A percentile compares a stretch with the other conserved stretches of the same genome.
These are phyloP conservation scores for Verticillium tricorpus DNA, from an alignment of 2,329 filamentous ascomycete genomes.

Conservation along the genomic window DNA sequence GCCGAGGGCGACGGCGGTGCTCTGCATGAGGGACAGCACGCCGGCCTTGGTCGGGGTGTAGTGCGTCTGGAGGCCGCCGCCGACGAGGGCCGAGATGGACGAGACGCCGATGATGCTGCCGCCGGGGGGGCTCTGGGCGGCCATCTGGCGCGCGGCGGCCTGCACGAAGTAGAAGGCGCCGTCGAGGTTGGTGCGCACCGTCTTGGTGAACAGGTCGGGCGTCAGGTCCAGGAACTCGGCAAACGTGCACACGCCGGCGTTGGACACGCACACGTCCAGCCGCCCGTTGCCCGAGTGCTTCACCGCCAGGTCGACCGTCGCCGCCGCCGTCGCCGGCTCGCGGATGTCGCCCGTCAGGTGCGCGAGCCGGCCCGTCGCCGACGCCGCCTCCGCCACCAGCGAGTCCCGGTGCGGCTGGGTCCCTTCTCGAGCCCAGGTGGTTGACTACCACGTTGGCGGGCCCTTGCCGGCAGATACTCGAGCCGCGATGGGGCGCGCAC, in stretches of 20 bases:
- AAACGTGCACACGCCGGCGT: constrained; percentile 86
- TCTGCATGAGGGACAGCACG: constrained; percentile 77
- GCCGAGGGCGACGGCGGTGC: constrained; percentile 72
- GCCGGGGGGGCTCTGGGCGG: constrained; percentile 57
- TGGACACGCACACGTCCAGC: constrained; percentile 78
- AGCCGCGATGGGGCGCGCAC: constrained; percentile 78
- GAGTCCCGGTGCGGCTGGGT: constrained; percentile 45
- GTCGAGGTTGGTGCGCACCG: constrained; percentile 75
- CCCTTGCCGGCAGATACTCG: constrained; percentile 73
- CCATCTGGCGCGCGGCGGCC: constrained; percentile 81
- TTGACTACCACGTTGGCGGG: constrained; percentile 75
- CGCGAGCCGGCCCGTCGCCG: constrained; percentile 51
- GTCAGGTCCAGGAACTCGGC: constrained; percentile 76
- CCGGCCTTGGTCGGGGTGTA: constrained; percentile 90
- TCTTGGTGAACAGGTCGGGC: constrained; percentile 64
- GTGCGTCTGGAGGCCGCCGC: constrained; percentile 74
- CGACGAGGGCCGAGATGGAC: constrained; percentile 70
- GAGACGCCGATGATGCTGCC: constrained; percentile 77
- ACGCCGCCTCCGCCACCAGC: constrained; percentile 45
- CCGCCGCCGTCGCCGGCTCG: constrained; percentile 63
- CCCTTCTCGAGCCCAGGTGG: constrained; percentile 61
- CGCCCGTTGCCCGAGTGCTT: constrained; percentile 48
- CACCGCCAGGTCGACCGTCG: constrained; percentile 64
- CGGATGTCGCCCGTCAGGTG: constrained; percentile 75
- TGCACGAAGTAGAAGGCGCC: constrained; percentile 88